phyloP scores from a whole-genome alignment of 495 filamentous ascomycete species.

The Haplographium delicatum region DNA sequence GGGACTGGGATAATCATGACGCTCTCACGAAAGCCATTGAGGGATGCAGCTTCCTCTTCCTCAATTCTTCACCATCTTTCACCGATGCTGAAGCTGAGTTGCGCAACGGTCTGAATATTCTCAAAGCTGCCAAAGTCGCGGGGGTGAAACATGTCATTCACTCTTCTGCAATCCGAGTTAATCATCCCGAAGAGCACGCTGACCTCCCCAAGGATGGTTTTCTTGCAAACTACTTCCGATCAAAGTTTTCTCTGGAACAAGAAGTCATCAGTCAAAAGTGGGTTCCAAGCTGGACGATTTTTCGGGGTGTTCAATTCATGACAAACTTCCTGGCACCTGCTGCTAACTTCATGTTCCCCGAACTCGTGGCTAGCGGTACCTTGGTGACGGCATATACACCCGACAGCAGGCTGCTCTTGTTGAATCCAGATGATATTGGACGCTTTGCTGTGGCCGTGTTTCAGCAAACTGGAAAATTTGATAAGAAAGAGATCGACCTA shows the following conservation, averaged over 20 bases:
- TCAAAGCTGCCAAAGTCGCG: constrained; percentile 36
- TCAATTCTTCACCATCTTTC: constrained; percentile 38
- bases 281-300: constrained; percentile 38
- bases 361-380: constrained; percentile 28
- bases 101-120: constrained; percentile 33
- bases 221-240: constrained; percentile 26
- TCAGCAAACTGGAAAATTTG: constrained; percentile 33
- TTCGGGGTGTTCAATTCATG: no score
- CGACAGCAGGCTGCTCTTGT: constrained; percentile 31
- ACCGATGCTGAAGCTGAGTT: constrained; percentile 28
- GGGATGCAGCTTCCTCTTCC: constrained; percentile 42
- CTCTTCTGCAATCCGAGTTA: constrained; percentile 28
- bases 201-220: no score
- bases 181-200: constrained; percentile 23
- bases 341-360: constrained; percentile 30
- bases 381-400: constrained; percentile 17
- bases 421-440: constrained; percentile 45
- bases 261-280: constrained; percentile 30
- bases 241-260: constrained; percentile 34
- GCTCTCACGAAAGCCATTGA: constrained; percentile 31
- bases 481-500: constrained; percentile 33
- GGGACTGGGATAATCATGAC: constrained; percentile 36
- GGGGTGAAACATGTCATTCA: constrained; percentile 33
- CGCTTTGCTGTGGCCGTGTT: constrained; percentile 41
- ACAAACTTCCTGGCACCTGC: constrained; percentile 33